Percentiles rank a stretch among this genome's conserved stretches.
Evolutionary conservation across 2,329 filamentous ascomycete genomes (phyloP).

Genomic region (Alternaria postmessia): DNA sequence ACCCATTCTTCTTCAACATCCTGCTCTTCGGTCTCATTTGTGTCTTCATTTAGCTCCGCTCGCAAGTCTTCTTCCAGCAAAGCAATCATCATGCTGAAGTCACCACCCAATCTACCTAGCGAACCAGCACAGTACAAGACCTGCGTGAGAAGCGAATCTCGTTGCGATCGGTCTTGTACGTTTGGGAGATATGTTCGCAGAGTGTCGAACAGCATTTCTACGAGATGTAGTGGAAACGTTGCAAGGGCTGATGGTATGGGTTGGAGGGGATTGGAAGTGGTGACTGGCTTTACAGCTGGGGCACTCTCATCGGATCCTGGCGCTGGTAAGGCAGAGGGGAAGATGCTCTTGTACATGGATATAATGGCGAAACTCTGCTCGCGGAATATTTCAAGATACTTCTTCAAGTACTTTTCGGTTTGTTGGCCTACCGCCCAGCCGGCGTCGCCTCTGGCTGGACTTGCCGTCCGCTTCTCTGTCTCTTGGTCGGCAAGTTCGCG

Average conservation of each 20-base stretch:
- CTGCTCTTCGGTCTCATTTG: slow-evolving; percentile 44
- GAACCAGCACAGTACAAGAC: slow-evolving; percentile 93
- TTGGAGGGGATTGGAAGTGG: slow-evolving; percentile 49
- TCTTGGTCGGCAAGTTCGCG: slow-evolving; percentile 91
- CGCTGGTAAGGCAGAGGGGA: slow-evolving; percentile 66
- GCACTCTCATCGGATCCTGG: slow-evolving; percentile 43
- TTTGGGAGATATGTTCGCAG: slow-evolving; percentile 80
- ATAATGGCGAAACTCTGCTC: slow-evolving; percentile 97
- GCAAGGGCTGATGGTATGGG: slow-evolving; percentile 78
- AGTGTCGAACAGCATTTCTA: slow-evolving; percentile 81
- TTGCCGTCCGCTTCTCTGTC: slow-evolving; percentile 56
- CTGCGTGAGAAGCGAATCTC: slow-evolving; percentile 90
- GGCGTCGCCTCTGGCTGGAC: slow-evolving; percentile 51
- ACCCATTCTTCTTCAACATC: slow-evolving; percentile 75
- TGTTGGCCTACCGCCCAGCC: slow-evolving; percentile 80
- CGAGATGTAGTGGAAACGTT: slow-evolving; percentile 84
- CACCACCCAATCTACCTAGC: slow-evolving; percentile 85
- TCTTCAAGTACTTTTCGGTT: slow-evolving; percentile 91
- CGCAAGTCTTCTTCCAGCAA: slow-evolving; percentile 59
- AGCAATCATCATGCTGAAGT: slow-evolving; percentile 90
- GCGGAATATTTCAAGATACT: slow-evolving; percentile 96
- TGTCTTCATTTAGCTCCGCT: slow-evolving; percentile 48
- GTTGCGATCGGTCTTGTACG: slow-evolving; percentile 77
- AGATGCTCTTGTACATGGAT: slow-evolving; percentile 92
- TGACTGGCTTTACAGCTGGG: slow-evolving; percentile 32